Percentiles rank a stretch among this genome's conserved stretches.
Conservation (phyloP, 1,139 yeast genomes). For the Scheffersomyces parashehatae region DNA sequence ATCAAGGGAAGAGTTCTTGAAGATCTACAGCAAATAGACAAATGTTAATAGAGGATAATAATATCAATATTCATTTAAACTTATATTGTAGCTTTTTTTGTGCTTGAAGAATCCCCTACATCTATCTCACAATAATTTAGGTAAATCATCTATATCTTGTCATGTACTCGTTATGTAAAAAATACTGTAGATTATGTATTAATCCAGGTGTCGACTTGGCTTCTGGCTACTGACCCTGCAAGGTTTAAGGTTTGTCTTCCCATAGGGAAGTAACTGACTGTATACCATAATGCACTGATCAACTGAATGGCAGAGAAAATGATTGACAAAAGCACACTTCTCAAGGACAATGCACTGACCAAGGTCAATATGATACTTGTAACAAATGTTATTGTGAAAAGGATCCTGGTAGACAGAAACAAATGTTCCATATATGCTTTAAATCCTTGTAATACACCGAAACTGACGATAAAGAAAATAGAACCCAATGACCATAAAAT, state of each 20-base stretch:
- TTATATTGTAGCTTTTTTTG: neutral
- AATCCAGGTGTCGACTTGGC: conserved; percentile 63
- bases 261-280: conserved; percentile 64
- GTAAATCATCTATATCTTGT: neutral
- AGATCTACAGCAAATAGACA: conserved; percentile 9
- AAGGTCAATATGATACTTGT: conserved; percentile 53
- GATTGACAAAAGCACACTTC: conserved; percentile 49
- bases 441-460: conserved; percentile 59
- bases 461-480: conserved; percentile 54
- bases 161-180: neutral
- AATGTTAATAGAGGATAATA: neutral
- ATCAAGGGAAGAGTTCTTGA: conserved; percentile 10
- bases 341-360: conserved; percentile 46
- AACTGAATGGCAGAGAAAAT: conserved; percentile 54
- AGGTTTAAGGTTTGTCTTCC: conserved; percentile 57
- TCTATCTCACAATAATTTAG: neutral
- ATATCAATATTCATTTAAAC: neutral
- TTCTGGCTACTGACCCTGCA: conserved; percentile 55
- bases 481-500: conserved; percentile 64
- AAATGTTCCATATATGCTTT: conserved; percentile 49
- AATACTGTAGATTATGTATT: conserved; percentile 26
- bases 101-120: neutral
- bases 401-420: conserved; percentile 49
- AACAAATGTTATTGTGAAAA: conserved; percentile 51
- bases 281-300: conserved; percentile 54